A percentile compares a stretch with the other conserved stretches of the same genome.
Evolutionary conservation across 208 protist genomes (phyloP).

Genomic region (Crithidia thermophila): DNA sequence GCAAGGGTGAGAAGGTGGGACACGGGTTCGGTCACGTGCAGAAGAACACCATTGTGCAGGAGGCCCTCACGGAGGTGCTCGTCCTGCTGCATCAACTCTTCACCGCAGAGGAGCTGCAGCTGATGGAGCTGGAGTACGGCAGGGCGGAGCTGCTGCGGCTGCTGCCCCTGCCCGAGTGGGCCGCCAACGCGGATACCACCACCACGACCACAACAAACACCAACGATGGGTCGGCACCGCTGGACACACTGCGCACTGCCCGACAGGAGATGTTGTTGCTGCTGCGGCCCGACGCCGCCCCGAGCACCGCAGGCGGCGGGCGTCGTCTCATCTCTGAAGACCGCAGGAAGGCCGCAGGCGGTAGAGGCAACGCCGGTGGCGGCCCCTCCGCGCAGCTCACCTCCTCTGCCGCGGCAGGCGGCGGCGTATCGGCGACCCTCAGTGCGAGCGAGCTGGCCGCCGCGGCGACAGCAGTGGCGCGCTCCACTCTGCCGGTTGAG

Average conservation of each 20-base stretch:
- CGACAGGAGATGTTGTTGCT: conserved; percentile 21
- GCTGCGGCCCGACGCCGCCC: conserved; percentile 5
- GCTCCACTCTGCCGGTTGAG: conserved; percentile 9
- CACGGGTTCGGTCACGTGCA: conserved; percentile 10
- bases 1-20: background rate
- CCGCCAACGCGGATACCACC: background rate
- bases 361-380: background rate
- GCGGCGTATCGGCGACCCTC: background rate
- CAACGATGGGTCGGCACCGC: background rate
- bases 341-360: conserved; percentile 5
- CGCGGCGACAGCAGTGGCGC: conserved; percentile 16
- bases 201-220: background rate
- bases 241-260: conserved; percentile 16
- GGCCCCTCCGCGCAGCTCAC: background rate
- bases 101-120: conserved; percentile 52
- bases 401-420: background rate
- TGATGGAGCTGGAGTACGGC: conserved; percentile 60
- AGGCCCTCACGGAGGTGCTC: conserved; percentile 30
- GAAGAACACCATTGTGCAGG: conserved; percentile 16
- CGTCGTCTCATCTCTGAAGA: background rate
- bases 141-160: conserved; percentile 36
- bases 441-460: conserved; percentile 1
- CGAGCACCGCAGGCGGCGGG: background rate
- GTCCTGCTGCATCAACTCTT: conserved; percentile 46
- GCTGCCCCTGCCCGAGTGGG: conserved; percentile 28